phyloP scores from a whole-genome alignment of 441 rosid genomes.

The Dalechampia spathulata region DNA sequence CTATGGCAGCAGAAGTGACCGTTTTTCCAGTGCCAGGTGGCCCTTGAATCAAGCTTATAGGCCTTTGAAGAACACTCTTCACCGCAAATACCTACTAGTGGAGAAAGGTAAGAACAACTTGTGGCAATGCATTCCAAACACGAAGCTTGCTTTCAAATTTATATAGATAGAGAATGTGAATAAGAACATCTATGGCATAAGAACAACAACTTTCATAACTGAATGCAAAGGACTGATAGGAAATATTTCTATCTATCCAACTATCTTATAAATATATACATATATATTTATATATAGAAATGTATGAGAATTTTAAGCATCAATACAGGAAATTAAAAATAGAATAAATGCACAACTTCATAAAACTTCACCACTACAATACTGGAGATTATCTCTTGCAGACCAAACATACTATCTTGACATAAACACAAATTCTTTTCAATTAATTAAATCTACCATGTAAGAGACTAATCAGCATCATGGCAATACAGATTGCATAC shows the following conservation, averaged over 20 bases:
- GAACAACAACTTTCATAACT: background rate
- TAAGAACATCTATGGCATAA: background rate
- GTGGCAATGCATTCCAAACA: background rate
- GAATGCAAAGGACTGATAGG: background rate
- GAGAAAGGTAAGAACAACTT: constrained; percentile 4
- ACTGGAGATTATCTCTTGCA: background rate
- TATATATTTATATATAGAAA: no score
- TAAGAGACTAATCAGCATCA: background rate
- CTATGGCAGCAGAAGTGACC: constrained; percentile 99
- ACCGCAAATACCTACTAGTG: constrained; percentile 79
- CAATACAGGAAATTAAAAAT: no score
- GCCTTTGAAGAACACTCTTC: constrained; percentile 97
- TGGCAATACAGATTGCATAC: constrained; percentile 28
- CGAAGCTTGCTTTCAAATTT: background rate
- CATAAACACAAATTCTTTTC: no score
- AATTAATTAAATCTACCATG: background rate
- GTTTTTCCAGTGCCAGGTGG: constrained; percentile 99
- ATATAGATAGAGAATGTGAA: background rate
- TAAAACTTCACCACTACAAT: background rate
- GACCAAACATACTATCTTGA: no score
- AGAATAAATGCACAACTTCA: background rate
- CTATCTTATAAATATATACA: no score
- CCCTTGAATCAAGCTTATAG: constrained; percentile 97
- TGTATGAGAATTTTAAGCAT: no score
- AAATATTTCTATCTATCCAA: no score